These are phyloP conservation scores for Trichoderma cornu-damae DNA, from an alignment of 2,329 filamentous ascomycete genomes.

Conservation along the genomic window DNA sequence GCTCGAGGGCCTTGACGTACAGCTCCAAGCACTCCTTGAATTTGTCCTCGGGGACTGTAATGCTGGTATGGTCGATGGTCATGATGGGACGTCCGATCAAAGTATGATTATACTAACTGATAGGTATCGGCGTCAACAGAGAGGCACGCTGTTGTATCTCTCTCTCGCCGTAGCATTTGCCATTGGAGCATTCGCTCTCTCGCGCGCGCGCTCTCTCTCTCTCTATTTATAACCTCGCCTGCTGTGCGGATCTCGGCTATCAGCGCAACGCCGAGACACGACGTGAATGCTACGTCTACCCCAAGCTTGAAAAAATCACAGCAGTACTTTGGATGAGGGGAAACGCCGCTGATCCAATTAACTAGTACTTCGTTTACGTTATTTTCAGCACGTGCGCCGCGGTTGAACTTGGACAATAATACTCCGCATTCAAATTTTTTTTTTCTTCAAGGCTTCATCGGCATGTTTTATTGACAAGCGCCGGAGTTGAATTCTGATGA, in stretches of 20 bases:
- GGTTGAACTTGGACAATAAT: no score
- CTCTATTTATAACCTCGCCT: background rate
- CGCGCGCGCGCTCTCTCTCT: background rate
- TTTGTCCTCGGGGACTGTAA: slow-evolving; percentile 28
- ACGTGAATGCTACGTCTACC: background rate
- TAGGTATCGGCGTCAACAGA: no score
- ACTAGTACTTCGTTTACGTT: no score
- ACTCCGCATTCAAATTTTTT: no score
- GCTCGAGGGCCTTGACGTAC: slow-evolving; percentile 34
- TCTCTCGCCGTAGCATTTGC: no score
- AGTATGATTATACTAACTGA: background rate
- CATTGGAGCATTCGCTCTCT: no score
- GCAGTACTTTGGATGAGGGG: background rate
- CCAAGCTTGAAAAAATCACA: background rate
- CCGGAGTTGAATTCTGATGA: no score
- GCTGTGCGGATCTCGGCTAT: background rate
- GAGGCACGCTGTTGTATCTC: background rate
- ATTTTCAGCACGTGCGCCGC: no score
- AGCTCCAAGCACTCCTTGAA: slow-evolving; percentile 30
- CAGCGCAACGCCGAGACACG: background rate
- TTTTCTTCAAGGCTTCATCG: no score
- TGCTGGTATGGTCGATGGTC: slow-evolving; percentile 34
- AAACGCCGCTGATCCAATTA: background rate
- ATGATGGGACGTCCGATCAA: slow-evolving; percentile 24
- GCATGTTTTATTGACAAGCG: no score